These are phyloP conservation scores for Pseudocercospora musae DNA, from an alignment of 2,329 filamentous ascomycete genomes.

Conservation along the genomic window DNA sequence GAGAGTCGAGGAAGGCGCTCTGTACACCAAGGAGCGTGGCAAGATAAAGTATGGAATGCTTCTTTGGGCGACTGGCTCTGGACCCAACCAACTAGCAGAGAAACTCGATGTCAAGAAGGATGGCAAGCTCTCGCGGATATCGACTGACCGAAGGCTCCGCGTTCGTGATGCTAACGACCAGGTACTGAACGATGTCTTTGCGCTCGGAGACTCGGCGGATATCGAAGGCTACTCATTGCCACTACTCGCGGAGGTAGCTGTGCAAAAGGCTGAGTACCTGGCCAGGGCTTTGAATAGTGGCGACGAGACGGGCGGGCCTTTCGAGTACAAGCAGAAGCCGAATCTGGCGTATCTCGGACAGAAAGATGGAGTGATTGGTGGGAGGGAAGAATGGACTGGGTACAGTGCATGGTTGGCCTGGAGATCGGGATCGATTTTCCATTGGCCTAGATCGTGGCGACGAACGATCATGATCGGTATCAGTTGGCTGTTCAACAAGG, in stretches of 20 bases:
- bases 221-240: slow-evolving; percentile 39
- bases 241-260: slow-evolving; percentile 38
- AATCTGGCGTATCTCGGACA: slow-evolving; percentile 42
- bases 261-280: slow-evolving; percentile 41
- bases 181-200: slow-evolving; percentile 32
- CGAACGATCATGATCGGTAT: slow-evolving; percentile 33
- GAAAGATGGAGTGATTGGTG: slow-evolving; percentile 43
- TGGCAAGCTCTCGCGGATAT: slow-evolving; percentile 35
- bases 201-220: slow-evolving; percentile 40
- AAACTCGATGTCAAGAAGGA: slow-evolving; percentile 35
- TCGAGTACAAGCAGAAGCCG: slow-evolving; percentile 40
- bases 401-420: slow-evolving; percentile 44
- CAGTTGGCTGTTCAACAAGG: slow-evolving; percentile 31
- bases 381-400: slow-evolving; percentile 42
- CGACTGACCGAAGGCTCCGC: slow-evolving; percentile 36
- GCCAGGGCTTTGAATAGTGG: slow-evolving; percentile 30
- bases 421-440: slow-evolving; percentile 36
- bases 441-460: slow-evolving; percentile 33
- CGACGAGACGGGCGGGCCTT: slow-evolving; percentile 24
- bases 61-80: slow-evolving; percentile 42
- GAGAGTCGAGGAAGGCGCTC: slow-evolving; percentile 34
- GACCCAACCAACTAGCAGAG: slow-evolving; percentile 35
- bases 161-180: slow-evolving; percentile 30
- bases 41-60: slow-evolving; percentile 38
- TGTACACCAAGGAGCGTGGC: slow-evolving; percentile 39